Base-by-base conservation (phyloP, 2,329 filamentous ascomycete genomes). In the Xylaria sp. region DNA sequence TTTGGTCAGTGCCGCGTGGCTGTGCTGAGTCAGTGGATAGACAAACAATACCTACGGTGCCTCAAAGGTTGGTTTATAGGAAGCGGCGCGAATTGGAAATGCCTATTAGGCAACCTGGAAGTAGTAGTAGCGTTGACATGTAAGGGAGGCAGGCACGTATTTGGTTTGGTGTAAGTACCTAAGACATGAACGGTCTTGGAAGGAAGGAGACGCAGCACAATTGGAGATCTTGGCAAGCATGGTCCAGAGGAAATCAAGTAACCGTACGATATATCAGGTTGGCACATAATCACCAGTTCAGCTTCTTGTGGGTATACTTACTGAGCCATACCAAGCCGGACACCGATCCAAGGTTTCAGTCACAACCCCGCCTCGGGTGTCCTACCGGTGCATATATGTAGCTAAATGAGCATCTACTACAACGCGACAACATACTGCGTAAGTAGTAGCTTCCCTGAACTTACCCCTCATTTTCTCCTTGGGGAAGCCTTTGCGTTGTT, bases 341-440 rank as follows among this genome's bases (percentile, higher is more conserved):
- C 51, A 63, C 65, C 65, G 65, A 66, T 18, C 48, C 20, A 37
- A 23, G 18, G 15, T 46, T 46, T 46, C 41, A 46, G 15, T 46
- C 13, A 46, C 54, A 57, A 57, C 20, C 15, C 37, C 20, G 20
- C 55, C 9, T 37, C 20, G 37, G 55, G 12, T 12, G 25, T 8
- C 28, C 28, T 46, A 46, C 15, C 2, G 39, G 15, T n/a, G 6
- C 18, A 46, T 8, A 1, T 46, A 48, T 2, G 46, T 23, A 10
- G n/a, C n/a, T 10, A 28, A 28, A 28, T 28, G 3, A 28, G 28
- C 4, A 23, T 2, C 8, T 23, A 10, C n/a, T 23, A 48, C 46
- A 3, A 28, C 4, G 28, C 28, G 2, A 28, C 28, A 28, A 6
- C 4, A 28, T 28, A 48, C n/a, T n/a, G n/a, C n/a, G n/a, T n/a